phyloP scores from a whole-genome alignment of 331 rosid species.

The Spiraea crenata region DNA sequence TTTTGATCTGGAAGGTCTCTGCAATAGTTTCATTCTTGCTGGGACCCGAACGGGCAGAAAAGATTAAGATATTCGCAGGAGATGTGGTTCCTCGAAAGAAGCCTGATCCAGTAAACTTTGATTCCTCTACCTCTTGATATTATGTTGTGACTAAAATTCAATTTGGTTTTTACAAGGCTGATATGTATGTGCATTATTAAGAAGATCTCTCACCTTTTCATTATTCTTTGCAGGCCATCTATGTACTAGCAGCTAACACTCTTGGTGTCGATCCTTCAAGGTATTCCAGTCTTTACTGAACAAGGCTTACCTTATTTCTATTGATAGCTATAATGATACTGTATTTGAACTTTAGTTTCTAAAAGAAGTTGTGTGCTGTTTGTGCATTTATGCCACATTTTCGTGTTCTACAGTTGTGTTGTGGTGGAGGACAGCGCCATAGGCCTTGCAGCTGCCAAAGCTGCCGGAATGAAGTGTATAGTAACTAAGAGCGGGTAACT shows the following conservation, averaged over 20 bases:
- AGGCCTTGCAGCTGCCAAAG: slow-evolving; percentile 97
- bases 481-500: slow-evolving; percentile 90
- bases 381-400: neutral
- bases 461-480: slow-evolving; percentile 92
- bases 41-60: slow-evolving; percentile 86
- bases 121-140: slow-evolving; percentile 11
- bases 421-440: slow-evolving; percentile 97
- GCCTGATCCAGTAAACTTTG: slow-evolving; percentile 86
- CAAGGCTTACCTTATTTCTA: slow-evolving; percentile 14
- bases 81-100: slow-evolving; percentile 97
- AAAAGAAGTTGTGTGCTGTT: neutral
- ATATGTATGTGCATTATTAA: no score
- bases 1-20: slow-evolving; percentile 63
- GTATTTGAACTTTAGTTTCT: neutral
- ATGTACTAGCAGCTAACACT: slow-evolving; percentile 76
- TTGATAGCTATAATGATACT: slow-evolving; percentile 7
- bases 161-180: no score
- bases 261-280: slow-evolving; percentile 87
- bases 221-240: slow-evolving; percentile 78
- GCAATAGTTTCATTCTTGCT: slow-evolving; percentile 88
- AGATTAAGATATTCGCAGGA: slow-evolving; percentile 92
- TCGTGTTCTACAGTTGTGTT: slow-evolving; percentile 65
- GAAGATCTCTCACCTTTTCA: neutral
- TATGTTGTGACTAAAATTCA: neutral
- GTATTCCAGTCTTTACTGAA: slow-evolving; percentile 41